These are phyloP conservation scores for Earliella scabrosa DNA, from an alignment of 1,284 basidiomycete species.

Conservation along the genomic window DNA sequence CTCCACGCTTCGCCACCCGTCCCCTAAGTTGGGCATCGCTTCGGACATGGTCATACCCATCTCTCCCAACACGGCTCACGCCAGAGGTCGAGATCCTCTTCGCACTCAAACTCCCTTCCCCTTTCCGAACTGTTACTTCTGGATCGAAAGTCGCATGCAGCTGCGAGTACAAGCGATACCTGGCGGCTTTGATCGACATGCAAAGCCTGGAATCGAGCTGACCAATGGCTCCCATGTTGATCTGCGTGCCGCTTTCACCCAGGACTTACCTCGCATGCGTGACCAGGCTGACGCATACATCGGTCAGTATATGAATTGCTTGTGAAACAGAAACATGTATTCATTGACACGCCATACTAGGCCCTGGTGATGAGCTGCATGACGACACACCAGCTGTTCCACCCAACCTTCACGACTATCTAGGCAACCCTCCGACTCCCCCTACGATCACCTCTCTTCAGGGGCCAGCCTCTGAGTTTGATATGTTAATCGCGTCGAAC, in stretches of 20 bases:
- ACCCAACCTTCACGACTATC: no score
- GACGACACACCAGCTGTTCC: no score
- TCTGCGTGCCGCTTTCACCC: neutral
- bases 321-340: no score
- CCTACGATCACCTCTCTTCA: no score
- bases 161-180: slow-evolving; percentile 1
- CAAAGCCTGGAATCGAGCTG: neutral
- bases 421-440: no score
- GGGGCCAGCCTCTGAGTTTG: no score
- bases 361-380: no score
- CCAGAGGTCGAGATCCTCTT: neutral
- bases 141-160: neutral
- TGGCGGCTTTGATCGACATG: neutral
- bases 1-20: neutral
- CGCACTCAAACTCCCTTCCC: slow-evolving; percentile 2
- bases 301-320: no score
- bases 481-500: neutral
- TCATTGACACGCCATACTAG: no score
- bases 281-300: no score
- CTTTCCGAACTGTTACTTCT: slow-evolving; percentile 12
- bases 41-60: slow-evolving; percentile 9
- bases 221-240: neutral
- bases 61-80: neutral
- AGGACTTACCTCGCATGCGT: neutral
- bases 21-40: neutral